Evolutionary conservation across 176 grass and related monocot genomes (phyloP).

Genomic region (Puccinellia tenuiflora): DNA sequence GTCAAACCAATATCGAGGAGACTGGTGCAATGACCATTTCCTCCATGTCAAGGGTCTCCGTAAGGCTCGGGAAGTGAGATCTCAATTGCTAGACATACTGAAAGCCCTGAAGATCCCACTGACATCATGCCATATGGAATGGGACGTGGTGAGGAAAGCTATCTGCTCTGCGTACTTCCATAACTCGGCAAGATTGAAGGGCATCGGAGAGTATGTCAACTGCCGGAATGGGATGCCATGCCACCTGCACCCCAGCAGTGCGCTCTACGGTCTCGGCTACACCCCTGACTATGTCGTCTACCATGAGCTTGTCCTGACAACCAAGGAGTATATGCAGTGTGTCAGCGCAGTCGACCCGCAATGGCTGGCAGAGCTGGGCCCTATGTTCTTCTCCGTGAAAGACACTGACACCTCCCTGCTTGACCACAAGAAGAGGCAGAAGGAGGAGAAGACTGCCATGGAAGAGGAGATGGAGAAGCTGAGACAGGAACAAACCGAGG

Average conservation of each 20-base stretch:
- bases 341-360: constrained; percentile 88
- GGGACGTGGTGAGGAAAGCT: constrained; percentile 90
- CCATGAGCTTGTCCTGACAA: constrained; percentile 88
- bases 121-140: constrained; percentile 84
- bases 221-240: constrained; percentile 94
- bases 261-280: constrained; percentile 82
- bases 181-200: constrained; percentile 84
- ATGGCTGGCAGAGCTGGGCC: constrained; percentile 89
- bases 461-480: constrained; percentile 97
- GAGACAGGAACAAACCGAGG: constrained; percentile 73
- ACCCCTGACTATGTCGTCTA: constrained; percentile 89
- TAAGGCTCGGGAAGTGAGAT: constrained; percentile 91
- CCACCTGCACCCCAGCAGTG: constrained; percentile 92
- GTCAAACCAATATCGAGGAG: constrained; percentile 83
- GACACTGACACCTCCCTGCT: constrained; percentile 81
- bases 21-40: constrained; percentile 98
- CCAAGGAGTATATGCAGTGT: constrained; percentile 99
- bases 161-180: constrained; percentile 97
- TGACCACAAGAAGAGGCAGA: constrained; percentile 89
- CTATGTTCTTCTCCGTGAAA: constrained; percentile 98
- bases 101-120: constrained; percentile 80
- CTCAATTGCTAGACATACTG: constrained; percentile 86
- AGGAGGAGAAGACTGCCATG: constrained; percentile 85
- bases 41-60: constrained; percentile 92
- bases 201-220: constrained; percentile 92